Conservation (phyloP, 208 protist genomes). For the Crithidia expoeki region DNA sequence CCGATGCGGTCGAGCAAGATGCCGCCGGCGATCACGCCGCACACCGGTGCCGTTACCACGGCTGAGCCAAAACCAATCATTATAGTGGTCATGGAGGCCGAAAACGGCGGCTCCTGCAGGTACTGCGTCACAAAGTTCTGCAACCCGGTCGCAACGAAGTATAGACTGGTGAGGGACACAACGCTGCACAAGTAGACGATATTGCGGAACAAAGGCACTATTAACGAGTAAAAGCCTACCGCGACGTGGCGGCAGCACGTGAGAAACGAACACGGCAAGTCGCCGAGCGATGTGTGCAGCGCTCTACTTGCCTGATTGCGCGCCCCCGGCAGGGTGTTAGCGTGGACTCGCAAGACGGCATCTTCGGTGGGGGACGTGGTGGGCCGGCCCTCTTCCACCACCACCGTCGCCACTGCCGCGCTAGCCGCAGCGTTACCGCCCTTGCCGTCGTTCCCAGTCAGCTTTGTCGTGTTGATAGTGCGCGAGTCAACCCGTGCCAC, state of each 20-base stretch:
- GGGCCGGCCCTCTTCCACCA: not conserved
- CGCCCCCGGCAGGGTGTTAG: too few species aligned
- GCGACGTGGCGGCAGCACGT: not conserved
- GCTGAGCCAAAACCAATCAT: slow-evolving; percentile 82
- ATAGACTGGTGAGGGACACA: slow-evolving; percentile 85
- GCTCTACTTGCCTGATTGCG: too few species aligned
- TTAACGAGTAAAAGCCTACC: not conserved
- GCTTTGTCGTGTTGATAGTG: slow-evolving; percentile 56
- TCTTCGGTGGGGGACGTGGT: not conserved
- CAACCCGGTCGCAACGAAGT: slow-evolving; percentile 91
- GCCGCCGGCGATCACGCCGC: slow-evolving; percentile 83
- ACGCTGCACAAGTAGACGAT: slow-evolving; percentile 77
- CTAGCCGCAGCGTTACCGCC: not conserved
- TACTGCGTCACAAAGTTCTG: slow-evolving; percentile 94
- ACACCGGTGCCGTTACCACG: slow-evolving; percentile 82
- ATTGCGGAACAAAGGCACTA: slow-evolving; percentile 51
- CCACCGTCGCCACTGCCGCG: not conserved
- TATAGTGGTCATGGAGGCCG: slow-evolving; percentile 81
- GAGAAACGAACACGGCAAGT: not conserved
- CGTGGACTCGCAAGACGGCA: not conserved
- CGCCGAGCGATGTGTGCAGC: too few species aligned
- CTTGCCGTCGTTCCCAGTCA: slow-evolving; percentile 7
- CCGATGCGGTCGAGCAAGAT: slow-evolving; percentile 86
- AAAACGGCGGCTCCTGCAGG: slow-evolving; percentile 75
- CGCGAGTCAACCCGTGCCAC: slow-evolving; percentile 51